Conservation (phyloP, 1,139 yeast species). For the Tardiomyces depauwii region DNA sequence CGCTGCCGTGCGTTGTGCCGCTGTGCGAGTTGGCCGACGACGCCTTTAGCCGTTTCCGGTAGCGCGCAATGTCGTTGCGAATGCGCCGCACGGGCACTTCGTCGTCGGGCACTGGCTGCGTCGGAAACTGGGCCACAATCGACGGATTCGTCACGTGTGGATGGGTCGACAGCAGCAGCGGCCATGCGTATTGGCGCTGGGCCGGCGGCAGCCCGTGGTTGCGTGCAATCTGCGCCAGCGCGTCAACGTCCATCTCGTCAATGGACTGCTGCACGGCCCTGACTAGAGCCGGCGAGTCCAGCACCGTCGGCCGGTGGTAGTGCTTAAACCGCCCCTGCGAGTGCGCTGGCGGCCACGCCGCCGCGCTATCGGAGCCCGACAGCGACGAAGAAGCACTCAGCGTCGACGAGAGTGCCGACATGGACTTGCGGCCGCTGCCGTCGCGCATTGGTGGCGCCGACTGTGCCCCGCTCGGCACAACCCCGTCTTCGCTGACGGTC, state of each 20-base stretch:
- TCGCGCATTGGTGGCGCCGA: not conserved
- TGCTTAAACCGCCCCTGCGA: slow-evolving; percentile 23
- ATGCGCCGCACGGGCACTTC: slow-evolving; percentile 20
- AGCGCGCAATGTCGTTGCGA: slow-evolving; percentile 22
- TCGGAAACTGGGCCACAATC: slow-evolving; percentile 42
- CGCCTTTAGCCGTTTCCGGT: not conserved
- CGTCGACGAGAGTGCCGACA: slow-evolving; percentile 17
- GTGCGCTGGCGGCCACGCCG: slow-evolving; percentile 6
- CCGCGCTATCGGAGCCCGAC: slow-evolving; percentile 13
- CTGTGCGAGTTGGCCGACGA: not conserved
- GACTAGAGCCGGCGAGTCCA: slow-evolving; percentile 25
- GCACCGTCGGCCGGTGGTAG: slow-evolving; percentile 26
- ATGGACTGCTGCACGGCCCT: slow-evolving; percentile 30
- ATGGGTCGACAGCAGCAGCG: slow-evolving; percentile 65
- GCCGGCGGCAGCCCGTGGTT: slow-evolving; percentile 82
- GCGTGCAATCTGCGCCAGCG: slow-evolving; percentile 69
- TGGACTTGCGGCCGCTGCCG: slow-evolving; percentile 7
- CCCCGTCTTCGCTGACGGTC: too few relatives aligned
- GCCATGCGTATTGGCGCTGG: slow-evolving; percentile 75
- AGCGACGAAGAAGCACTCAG: slow-evolving; percentile 21
- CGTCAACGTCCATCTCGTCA: slow-evolving; percentile 44
- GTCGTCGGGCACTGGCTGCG: slow-evolving; percentile 7
- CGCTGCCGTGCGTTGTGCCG: not conserved
- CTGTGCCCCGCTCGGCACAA: too few relatives aligned
- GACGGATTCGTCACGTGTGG: slow-evolving; percentile 76